A percentile compares a stretch with the other conserved stretches of the same genome.
These are phyloP conservation scores for Albatrellus ellisii DNA, from an alignment of 768 basidiomycete genomes.

Conservation along the genomic window DNA sequence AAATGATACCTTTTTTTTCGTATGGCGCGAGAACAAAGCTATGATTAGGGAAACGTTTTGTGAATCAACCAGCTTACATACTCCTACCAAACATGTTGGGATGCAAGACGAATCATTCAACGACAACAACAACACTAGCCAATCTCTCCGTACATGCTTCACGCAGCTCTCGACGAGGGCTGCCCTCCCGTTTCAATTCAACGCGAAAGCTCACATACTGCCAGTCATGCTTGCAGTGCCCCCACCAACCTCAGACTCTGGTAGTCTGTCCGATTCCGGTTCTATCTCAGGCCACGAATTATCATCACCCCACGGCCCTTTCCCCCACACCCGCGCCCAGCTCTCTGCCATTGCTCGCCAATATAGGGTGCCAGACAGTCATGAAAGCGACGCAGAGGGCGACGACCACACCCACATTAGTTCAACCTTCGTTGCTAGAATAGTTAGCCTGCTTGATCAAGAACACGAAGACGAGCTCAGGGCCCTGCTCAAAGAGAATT, in stretches of 20 bases:
- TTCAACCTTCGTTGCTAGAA: slow-evolving; percentile 49
- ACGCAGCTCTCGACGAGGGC: slow-evolving; percentile 14
- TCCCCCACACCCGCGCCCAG: slow-evolving; percentile 77
- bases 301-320: slow-evolving; percentile 25
- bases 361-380: slow-evolving; percentile 45
- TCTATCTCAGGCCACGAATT: slow-evolving; percentile 7
- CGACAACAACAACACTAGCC: slow-evolving; percentile 4
- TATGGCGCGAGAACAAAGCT: no score
- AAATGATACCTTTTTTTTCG: no score
- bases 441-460: slow-evolving; percentile 58
- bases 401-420: slow-evolving; percentile 43
- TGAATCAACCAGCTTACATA: no score
- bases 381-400: slow-evolving; percentile 42
- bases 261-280: slow-evolving; percentile 11
- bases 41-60: no score
- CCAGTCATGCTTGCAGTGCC: slow-evolving; percentile 13
- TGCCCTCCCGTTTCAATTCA: slow-evolving; percentile 13
- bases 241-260: slow-evolving; percentile 7
- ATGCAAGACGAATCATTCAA: neutral
- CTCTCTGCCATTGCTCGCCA: slow-evolving; percentile 62
- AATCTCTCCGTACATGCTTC: slow-evolving; percentile 11
- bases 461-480: slow-evolving; percentile 88
- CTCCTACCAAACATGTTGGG: neutral
- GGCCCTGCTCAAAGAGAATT: slow-evolving; percentile 52
- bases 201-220: slow-evolving; percentile 11